Conservation (phyloP, 257 asterid genomes). For the Paraleonurus japonicus region DNA sequence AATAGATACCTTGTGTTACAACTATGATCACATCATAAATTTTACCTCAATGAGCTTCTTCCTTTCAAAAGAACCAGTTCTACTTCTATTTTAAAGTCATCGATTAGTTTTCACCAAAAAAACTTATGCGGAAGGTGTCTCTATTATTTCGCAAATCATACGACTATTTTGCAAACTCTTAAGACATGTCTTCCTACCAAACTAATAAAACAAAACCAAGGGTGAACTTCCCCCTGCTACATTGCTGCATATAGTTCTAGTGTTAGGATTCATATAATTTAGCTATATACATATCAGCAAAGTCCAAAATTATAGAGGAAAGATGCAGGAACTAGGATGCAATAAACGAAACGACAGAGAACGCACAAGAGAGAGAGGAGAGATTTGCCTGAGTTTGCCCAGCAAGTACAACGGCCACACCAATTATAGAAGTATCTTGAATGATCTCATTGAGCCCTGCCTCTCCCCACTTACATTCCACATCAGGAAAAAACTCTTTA, state of each 20-base stretch:
- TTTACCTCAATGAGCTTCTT: not conserved
- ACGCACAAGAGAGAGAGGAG: constrained; percentile 8
- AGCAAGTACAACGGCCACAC: constrained; percentile 88
- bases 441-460: constrained; percentile 77
- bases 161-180: not conserved
- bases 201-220: not conserved
- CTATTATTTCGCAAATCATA: not conserved
- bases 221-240: not conserved
- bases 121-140: not conserved
- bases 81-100: not conserved
- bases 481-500: constrained; percentile 60
- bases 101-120: constrained; percentile 1
- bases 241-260: not conserved
- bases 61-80: not conserved
- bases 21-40: not conserved
- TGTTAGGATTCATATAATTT: not conserved
- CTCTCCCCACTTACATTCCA: constrained; percentile 94
- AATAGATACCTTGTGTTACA: not conserved
- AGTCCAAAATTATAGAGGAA: not conserved
- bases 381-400: constrained; percentile 75
- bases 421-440: constrained; percentile 63
- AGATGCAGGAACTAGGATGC: not conserved
- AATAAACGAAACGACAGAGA: not conserved
- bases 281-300: not conserved
- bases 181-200: not conserved